Evolutionary conservation across 1,139 yeast species (phyloP).

Genomic region (Geotrichum fermentans): DNA sequence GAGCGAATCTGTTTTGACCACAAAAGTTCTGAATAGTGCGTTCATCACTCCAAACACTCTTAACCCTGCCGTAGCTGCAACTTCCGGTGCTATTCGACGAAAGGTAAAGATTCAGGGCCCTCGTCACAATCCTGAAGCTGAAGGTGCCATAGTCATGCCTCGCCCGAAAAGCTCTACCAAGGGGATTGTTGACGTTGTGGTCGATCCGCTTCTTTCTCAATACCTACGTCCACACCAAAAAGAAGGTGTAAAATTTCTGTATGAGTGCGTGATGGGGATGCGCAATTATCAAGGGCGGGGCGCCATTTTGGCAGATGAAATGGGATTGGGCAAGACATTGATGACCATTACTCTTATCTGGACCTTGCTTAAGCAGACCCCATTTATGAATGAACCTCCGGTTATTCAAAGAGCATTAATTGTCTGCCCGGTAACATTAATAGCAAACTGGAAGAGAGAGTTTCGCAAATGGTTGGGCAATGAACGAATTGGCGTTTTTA

Average conservation of each 20-base stretch:
- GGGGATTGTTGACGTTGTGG: constrained; percentile 49
- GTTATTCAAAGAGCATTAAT: constrained; percentile 58
- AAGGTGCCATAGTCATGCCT: constrained; percentile 47
- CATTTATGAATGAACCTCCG: constrained; percentile 43
- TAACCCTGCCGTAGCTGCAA: not conserved
- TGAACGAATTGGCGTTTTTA: constrained; percentile 47
- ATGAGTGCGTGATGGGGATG: constrained; percentile 75
- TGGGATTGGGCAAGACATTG: constrained; percentile 94
- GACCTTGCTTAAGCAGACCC: constrained; percentile 77
- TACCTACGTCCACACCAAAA: constrained; percentile 74
- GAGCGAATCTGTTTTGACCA: not conserved
- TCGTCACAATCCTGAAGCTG: constrained; percentile 41
- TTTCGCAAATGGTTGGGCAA: constrained; percentile 84
- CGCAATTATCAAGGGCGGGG: constrained; percentile 56
- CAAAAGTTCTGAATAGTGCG: not conserved
- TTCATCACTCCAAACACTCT: constrained; percentile 8
- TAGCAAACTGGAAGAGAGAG: constrained; percentile 84
- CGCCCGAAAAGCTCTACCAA: constrained; percentile 26
- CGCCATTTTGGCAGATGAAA: constrained; percentile 87
- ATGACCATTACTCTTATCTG: constrained; percentile 80
- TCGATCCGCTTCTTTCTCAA: constrained; percentile 61
- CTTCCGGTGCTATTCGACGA: constrained; percentile 13
- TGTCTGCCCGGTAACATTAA: constrained; percentile 88
- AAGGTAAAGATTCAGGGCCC: constrained; percentile 29
- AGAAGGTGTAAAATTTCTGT: constrained; percentile 76